Evolutionary conservation across 2,329 filamentous ascomycete genomes (phyloP).

Genomic region (Shiraia sp.): DNA sequence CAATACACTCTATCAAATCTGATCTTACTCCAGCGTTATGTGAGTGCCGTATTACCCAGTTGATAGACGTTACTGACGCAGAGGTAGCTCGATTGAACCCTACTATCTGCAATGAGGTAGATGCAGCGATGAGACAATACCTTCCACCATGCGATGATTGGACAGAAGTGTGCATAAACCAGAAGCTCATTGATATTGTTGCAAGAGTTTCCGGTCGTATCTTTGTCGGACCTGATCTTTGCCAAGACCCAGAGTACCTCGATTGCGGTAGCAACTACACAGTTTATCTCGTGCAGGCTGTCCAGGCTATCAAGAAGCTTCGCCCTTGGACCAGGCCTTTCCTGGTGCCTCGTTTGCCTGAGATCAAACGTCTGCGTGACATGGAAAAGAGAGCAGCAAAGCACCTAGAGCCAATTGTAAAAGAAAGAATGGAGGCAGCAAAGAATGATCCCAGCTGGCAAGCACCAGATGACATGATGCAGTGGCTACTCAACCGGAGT

Average conservation of each 20-base stretch:
- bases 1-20: conserved; percentile 30
- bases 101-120: conserved; percentile 33
- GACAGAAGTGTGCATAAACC: conserved; percentile 35
- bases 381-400: conserved; percentile 16
- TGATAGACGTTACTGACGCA: conserved; percentile 10
- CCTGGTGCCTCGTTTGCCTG: conserved; percentile 27
- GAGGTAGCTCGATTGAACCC: conserved; percentile 32
- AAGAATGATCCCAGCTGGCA: conserved; percentile 33
- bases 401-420: conserved; percentile 30
- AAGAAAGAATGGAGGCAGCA: conserved; percentile 23
- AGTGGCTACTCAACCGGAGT: conserved; percentile 40
- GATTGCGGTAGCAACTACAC: conserved; percentile 37
- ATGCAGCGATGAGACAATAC: conserved; percentile 29
- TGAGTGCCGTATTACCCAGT: conserved; percentile 11
- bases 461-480: conserved; percentile 43
- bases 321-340: conserved; percentile 30
- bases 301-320: conserved; percentile 31
- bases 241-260: conserved; percentile 34
- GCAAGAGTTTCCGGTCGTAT: conserved; percentile 40
- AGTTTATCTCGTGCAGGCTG: conserved; percentile 32
- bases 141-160: conserved; percentile 37
- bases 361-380: conserved; percentile 24
- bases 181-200: conserved; percentile 34
- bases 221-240: conserved; percentile 39
- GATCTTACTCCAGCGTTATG: conserved; percentile 42